phyloP scores from a whole-genome alignment of 164 flowering plant genomes.

The Magnolia changhungtana region DNA sequence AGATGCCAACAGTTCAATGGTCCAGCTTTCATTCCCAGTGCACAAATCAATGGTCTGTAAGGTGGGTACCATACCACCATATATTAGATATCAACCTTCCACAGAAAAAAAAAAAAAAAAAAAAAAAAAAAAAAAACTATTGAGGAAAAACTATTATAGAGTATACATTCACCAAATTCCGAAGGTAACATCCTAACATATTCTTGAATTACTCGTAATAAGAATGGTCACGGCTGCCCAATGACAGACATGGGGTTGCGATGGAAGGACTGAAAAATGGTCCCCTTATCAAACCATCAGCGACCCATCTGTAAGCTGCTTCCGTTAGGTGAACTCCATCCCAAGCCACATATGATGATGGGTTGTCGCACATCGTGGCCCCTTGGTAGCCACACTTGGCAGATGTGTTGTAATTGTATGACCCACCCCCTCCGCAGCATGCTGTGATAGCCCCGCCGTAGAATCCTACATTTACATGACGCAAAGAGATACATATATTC shows the following conservation, averaged over 20 bases:
- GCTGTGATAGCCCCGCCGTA: slow-evolving; percentile 17
- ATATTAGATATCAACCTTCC: too few relatives aligned
- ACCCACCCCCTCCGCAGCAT: slow-evolving; percentile 37
- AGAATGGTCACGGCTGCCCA: too few relatives aligned
- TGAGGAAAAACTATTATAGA: too few relatives aligned
- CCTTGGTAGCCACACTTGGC: slow-evolving; percentile 16
- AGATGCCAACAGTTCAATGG: too few relatives aligned
- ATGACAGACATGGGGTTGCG: background rate
- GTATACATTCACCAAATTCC: too few relatives aligned
- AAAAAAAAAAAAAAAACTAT: too few relatives aligned
- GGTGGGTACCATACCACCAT: too few relatives aligned
- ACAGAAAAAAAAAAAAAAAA: too few relatives aligned
- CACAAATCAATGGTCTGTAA: too few relatives aligned
- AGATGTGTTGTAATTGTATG: slow-evolving; percentile 21
- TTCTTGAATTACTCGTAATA: too few relatives aligned
- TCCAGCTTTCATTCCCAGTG: too few relatives aligned
- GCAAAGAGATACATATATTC: background rate
- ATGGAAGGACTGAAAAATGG: slow-evolving; percentile 1
- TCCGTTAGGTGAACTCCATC: slow-evolving; percentile 41
- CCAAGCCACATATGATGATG: slow-evolving; percentile 32
- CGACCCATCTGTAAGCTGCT: slow-evolving; percentile 31
- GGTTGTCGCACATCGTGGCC: slow-evolving; percentile 23
- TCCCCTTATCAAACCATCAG: slow-evolving; percentile 16
- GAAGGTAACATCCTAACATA: too few relatives aligned
- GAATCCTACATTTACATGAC: slow-evolving; percentile 4